Evolutionary conservation across 805 yeast species (phyloP).

Genomic region (Monosporozyma siamensis): DNA sequence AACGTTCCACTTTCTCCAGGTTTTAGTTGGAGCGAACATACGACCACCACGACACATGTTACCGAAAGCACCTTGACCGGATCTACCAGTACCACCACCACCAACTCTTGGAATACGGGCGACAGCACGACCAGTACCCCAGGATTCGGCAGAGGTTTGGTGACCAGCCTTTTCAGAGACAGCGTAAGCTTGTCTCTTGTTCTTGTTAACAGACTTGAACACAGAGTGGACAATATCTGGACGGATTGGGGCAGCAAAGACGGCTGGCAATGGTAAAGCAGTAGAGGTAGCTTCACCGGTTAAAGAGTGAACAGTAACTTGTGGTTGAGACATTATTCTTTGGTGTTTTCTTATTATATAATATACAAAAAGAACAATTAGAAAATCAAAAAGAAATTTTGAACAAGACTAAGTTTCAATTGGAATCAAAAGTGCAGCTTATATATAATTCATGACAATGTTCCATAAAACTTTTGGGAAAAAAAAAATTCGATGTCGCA

Average conservation of each 20-base stretch:
- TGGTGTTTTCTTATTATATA: conserved; percentile 3
- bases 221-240: conserved; percentile 99
- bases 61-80: conserved; percentile 99
- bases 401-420: neutral
- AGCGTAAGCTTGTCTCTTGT: conserved; percentile 99
- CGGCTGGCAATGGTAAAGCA: conserved; percentile 93
- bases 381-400: neutral
- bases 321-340: conserved; percentile 71
- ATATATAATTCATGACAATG: neutral
- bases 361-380: neutral
- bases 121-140: conserved; percentile 99
- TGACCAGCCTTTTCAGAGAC: conserved; percentile 99
- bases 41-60: conserved; percentile 99
- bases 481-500: neutral
- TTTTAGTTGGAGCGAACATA: conserved; percentile 99
- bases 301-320: conserved; percentile 87
- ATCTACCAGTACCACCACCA: conserved; percentile 99
- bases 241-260: conserved; percentile 99
- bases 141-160: conserved; percentile 99
- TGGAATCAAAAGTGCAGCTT: neutral
- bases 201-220: conserved; percentile 97
- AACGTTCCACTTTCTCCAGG: conserved; percentile 99
- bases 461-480: neutral
- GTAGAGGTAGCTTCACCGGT: conserved; percentile 80
- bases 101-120: conserved; percentile 99